Evolutionary conservation across 2,329 filamentous ascomycete species (phyloP).

Genomic region (Sporothrix dimorphospora): DNA sequence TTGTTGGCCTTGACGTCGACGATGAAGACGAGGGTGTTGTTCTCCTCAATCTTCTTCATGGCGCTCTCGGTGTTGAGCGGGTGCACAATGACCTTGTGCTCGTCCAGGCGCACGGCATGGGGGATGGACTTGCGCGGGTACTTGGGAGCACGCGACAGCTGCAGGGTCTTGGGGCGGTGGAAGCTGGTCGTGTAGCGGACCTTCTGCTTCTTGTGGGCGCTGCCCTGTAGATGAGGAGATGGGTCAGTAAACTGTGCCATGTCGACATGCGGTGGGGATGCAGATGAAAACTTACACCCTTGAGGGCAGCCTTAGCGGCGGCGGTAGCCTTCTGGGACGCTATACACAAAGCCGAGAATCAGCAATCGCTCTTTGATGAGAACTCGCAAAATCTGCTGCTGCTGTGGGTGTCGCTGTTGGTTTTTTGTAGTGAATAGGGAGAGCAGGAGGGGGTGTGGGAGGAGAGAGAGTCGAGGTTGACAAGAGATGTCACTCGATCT

Average conservation of each 20-base stretch:
- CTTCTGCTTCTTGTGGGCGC: conserved; percentile 85
- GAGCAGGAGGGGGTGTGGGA: neutral
- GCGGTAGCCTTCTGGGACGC: conserved; percentile 82
- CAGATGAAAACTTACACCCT: conserved; percentile 73
- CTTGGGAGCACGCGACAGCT: conserved; percentile 87
- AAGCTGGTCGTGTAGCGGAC: conserved; percentile 91
- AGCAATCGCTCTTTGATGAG: conserved; percentile 68
- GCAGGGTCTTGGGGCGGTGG: conserved; percentile 96
- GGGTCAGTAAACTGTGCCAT: neutral
- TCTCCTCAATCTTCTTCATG: conserved; percentile 99
- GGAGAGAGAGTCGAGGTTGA: neutral
- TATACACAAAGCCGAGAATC: conserved; percentile 60
- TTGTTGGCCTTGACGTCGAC: conserved; percentile 98
- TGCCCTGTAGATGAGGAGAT: conserved; percentile 44
- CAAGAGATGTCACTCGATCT: conserved; percentile 14
- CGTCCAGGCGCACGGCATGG: conserved; percentile 87
- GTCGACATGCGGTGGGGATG: conserved; percentile 24
- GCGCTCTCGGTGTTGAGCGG: conserved; percentile 99
- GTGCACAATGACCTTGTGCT: conserved; percentile 97
- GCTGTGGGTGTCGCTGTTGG: conserved; percentile 49
- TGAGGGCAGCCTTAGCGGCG: conserved; percentile 94
- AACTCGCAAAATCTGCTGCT: conserved; percentile 79
- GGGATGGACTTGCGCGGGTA: conserved; percentile 96
- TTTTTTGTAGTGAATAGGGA: neutral
- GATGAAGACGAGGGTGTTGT: conserved; percentile 99